A percentile compares a stretch with the other conserved stretches of the same genome.
Evolutionary conservation across 2,329 filamentous ascomycete species (phyloP).

Genomic region (Aspergillus hiratsukae): DNA sequence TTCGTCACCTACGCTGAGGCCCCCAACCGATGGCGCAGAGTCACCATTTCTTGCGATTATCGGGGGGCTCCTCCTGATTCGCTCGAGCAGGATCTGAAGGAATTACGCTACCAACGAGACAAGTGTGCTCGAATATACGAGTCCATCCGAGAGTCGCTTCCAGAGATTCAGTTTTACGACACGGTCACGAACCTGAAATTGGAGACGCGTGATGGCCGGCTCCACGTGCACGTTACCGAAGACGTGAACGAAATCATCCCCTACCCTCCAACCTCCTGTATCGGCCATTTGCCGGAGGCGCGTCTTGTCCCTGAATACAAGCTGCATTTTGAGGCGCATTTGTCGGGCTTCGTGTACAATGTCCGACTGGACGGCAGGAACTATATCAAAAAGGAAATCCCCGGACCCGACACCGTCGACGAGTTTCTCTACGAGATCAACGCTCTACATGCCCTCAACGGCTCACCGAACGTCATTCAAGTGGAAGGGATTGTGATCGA

Average conservation of each 20-base stretch:
- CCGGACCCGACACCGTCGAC: conserved; percentile 88
- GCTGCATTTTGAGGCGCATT: conserved; percentile 80
- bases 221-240: conserved; percentile 97
- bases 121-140: conserved; percentile 93
- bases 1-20: conserved; percentile 90
- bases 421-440: conserved; percentile 98
- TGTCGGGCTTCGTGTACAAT: conserved; percentile 97
- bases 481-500: conserved; percentile 88
- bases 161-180: conserved; percentile 93
- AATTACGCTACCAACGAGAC: conserved; percentile 77
- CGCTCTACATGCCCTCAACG: conserved; percentile 72
- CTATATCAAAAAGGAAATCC: conserved; percentile 97
- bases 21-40: conserved; percentile 73
- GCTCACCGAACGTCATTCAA: conserved; percentile 72
- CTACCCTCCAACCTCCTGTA: conserved; percentile 69
- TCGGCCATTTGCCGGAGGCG: conserved; percentile 61
- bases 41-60: conserved; percentile 94
- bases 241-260: conserved; percentile 92
- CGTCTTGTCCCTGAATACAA: conserved; percentile 63
- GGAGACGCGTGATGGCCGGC: conserved; percentile 76
- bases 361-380: conserved; percentile 64
- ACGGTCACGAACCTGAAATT: conserved; percentile 95
- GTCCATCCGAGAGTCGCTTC: conserved; percentile 82
- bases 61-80: conserved; percentile 73
- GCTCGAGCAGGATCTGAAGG: conserved; percentile 75